Conservation (phyloP, 306 rosid genomes). For the Glycine tomentella region DNA sequence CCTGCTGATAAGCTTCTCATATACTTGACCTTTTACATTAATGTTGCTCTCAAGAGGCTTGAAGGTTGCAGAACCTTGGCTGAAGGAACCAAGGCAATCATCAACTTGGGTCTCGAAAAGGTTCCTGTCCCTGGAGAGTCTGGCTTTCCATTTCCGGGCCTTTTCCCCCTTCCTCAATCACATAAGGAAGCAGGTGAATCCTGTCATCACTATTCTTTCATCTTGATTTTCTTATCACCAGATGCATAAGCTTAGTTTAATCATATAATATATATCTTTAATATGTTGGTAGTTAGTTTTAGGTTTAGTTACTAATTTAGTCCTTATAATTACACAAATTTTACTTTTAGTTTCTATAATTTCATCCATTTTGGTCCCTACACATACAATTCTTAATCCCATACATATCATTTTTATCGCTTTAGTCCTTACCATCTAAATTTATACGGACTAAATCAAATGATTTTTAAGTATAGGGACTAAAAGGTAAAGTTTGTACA, state of each 20-base stretch:
- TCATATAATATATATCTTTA: not conserved
- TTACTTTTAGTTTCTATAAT: too few species aligned
- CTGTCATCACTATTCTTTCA: not conserved
- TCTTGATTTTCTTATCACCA: not conserved
- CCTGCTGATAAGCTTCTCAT: conserved; percentile 96
- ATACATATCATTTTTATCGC: too few species aligned
- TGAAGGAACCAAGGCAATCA: conserved; percentile 93
- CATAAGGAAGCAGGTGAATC: conserved; percentile 80
- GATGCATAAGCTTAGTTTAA: conserved; percentile 26
- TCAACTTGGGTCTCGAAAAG: conserved; percentile 87
- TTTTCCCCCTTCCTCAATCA: conserved; percentile 84
- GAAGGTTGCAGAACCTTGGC: conserved; percentile 98
- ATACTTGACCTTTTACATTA: conserved; percentile 88
- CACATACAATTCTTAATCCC: too few species aligned
- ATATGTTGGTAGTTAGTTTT: conserved; percentile 11
- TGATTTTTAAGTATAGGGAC: too few species aligned
- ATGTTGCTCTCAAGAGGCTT: conserved; percentile 91
- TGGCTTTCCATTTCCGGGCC: conserved; percentile 91
- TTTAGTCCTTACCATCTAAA: too few species aligned
- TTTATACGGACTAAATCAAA: too few species aligned
- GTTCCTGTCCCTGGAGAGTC: conserved; percentile 96
- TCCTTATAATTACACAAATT: too few species aligned
- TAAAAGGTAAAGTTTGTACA: too few species aligned
- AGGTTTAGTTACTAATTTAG: too few species aligned
- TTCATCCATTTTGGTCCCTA: too few species aligned